Percentiles rank a stretch among this genome's conserved stretches.
Conservation (phyloP, 495 filamentous ascomycete species). For the Paragyromitra xinjiangensis region DNA sequence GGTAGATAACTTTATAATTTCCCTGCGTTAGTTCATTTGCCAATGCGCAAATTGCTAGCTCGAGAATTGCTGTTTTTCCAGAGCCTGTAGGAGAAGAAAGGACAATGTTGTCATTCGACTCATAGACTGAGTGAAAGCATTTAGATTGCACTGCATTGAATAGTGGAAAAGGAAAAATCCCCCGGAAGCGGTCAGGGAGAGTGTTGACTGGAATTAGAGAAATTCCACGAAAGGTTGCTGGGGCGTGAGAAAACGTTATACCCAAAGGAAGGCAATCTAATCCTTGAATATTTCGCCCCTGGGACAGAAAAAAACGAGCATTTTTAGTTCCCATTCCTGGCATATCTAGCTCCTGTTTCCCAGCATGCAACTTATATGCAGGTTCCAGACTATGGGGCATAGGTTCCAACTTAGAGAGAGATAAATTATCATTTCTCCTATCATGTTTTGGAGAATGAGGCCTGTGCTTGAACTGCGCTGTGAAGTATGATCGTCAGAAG, state of each 20-base stretch:
- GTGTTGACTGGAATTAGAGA: slow-evolving; percentile 74
- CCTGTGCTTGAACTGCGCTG: slow-evolving; percentile 17
- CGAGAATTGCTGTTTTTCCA: slow-evolving; percentile 90
- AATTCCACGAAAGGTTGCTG: slow-evolving; percentile 71
- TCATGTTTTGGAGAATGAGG: not conserved
- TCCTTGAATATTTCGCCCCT: not conserved
- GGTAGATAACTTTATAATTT: slow-evolving; percentile 91
- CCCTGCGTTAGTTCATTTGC: slow-evolving; percentile 69
- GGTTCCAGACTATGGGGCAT: not conserved
- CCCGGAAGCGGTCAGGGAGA: slow-evolving; percentile 79
- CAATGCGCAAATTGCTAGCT: slow-evolving; percentile 88
- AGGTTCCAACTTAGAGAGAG: not conserved
- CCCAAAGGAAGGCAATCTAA: slow-evolving; percentile 1
- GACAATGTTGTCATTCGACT: slow-evolving; percentile 82
- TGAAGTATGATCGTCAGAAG: not conserved
- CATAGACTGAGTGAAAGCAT: slow-evolving; percentile 78
- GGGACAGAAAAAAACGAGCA: not conserved
- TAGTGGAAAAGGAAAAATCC: slow-evolving; percentile 79
- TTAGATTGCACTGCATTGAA: slow-evolving; percentile 95
- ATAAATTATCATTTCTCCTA: not conserved
- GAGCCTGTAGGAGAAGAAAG: slow-evolving; percentile 91
- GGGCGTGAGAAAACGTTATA: slow-evolving; percentile 57
- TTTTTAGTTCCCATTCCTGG: not conserved
- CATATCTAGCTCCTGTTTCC: not conserved
- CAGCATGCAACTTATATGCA: not conserved